A percentile compares a stretch with the other conserved stretches of the same genome.
These are phyloP conservation scores for Samsoniella hepiali DNA, from an alignment of 2,329 filamentous ascomycete species.

Conservation along the genomic window DNA sequence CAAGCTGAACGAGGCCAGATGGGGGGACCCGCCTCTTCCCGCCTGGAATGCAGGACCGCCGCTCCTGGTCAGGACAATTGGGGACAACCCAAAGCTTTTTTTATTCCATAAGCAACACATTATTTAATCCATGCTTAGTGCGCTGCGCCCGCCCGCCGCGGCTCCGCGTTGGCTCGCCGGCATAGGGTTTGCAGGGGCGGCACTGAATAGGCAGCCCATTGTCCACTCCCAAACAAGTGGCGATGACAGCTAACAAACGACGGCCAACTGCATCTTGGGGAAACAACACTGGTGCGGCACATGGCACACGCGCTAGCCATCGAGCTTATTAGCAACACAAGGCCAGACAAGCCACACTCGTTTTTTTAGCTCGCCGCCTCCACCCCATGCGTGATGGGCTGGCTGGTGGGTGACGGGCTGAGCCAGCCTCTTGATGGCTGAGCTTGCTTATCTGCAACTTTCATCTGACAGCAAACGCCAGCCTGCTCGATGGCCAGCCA, in stretches of 20 bases:
- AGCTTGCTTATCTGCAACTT: neutral
- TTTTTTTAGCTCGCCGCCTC: conserved; percentile 1
- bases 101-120: conserved; percentile 2
- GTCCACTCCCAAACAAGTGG: too few species aligned
- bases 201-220: neutral
- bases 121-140: conserved; percentile 5
- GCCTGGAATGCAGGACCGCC: neutral
- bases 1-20: neutral
- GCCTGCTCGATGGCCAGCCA: neutral
- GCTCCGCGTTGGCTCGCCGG: conserved; percentile 12
- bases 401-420: conserved; percentile 4
- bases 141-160: conserved; percentile 8
- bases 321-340: neutral
- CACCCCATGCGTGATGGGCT: neutral
- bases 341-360: neutral
- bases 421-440: neutral
- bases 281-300: too few species aligned
- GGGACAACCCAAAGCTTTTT: neutral
- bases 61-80: neutral
- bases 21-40: neutral
- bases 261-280: too few species aligned
- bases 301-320: too few species aligned
- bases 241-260: too few species aligned
- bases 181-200: neutral
- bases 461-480: neutral